Conservation (phyloP, 1,284 basidiomycete genomes). For the Apiotrichum gracile region DNA sequence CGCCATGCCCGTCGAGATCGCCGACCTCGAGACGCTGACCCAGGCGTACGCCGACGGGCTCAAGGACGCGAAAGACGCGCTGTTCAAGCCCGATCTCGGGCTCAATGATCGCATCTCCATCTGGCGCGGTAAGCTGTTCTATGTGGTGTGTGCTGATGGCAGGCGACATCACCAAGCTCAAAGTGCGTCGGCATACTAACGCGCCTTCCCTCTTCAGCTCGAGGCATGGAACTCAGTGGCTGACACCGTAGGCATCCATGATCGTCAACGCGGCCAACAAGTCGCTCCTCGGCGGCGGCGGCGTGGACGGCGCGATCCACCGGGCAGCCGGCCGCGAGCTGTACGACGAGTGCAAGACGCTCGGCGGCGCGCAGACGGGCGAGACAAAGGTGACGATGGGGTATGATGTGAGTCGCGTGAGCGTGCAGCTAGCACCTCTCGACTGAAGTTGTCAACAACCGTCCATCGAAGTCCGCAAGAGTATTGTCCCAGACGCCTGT, state of each 20-base stretch:
- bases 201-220: neutral
- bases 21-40: conserved; percentile 27
- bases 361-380: conserved; percentile 75
- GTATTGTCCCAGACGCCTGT: too few species aligned
- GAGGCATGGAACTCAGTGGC: neutral
- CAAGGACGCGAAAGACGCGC: neutral
- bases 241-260: conserved; percentile 54
- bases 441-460: too few species aligned
- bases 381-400: conserved; percentile 51
- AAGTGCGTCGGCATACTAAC: conserved; percentile 17
- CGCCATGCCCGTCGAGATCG: conserved; percentile 6
- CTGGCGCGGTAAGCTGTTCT: conserved; percentile 29
- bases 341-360: conserved; percentile 60
- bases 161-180: conserved; percentile 45
- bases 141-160: neutral
- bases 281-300: conserved; percentile 61
- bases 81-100: conserved; percentile 9
- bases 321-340: conserved; percentile 70
- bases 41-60: conserved; percentile 9
- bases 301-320: conserved; percentile 55
- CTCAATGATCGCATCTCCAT: conserved; percentile 33
- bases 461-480: too few species aligned
- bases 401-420: conserved; percentile 32
- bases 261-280: conserved; percentile 86
- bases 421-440: too few species aligned